Evolutionary conservation across 345 rosid species (phyloP).

Genomic region (Hevea brasiliensis): DNA sequence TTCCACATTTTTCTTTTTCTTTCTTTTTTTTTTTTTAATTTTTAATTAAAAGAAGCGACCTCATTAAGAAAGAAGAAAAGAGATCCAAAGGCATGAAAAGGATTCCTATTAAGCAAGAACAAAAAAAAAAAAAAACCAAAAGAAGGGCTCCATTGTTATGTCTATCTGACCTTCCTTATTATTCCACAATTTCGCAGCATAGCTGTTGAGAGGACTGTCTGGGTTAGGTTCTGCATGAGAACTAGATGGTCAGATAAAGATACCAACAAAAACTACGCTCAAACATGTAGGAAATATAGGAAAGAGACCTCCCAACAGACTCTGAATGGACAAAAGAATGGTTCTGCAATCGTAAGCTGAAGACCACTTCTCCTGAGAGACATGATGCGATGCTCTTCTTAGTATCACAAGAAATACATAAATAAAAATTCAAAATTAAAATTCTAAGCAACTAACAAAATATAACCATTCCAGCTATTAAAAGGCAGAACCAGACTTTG

Average conservation of each 20-base stretch:
- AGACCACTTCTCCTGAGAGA: constrained; percentile 38
- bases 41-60: not conserved
- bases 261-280: not conserved
- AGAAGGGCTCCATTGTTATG: not conserved
- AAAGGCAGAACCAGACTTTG: not conserved
- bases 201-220: constrained; percentile 31
- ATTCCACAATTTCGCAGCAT: constrained; percentile 28
- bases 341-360: constrained; percentile 38
- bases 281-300: not conserved
- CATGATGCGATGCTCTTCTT: not conserved
- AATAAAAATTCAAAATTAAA: not conserved
- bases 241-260: not conserved
- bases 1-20: not conserved
- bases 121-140: not conserved
- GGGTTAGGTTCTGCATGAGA: constrained; percentile 29
- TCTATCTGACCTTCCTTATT: constrained; percentile 29
- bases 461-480: not conserved
- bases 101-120: too few relatives aligned
- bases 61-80: not conserved
- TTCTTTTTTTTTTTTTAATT: too few relatives aligned
- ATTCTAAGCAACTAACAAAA: not conserved
- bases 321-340: constrained; percentile 32
- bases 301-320: constrained; percentile 33
- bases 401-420: not conserved
- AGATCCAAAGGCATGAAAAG: not conserved